Evolutionary conservation across 1,139 yeast species (phyloP), one percentile per base, ranked within the genome.

Genomic region (Wickerhamomyces sp.): DNA sequence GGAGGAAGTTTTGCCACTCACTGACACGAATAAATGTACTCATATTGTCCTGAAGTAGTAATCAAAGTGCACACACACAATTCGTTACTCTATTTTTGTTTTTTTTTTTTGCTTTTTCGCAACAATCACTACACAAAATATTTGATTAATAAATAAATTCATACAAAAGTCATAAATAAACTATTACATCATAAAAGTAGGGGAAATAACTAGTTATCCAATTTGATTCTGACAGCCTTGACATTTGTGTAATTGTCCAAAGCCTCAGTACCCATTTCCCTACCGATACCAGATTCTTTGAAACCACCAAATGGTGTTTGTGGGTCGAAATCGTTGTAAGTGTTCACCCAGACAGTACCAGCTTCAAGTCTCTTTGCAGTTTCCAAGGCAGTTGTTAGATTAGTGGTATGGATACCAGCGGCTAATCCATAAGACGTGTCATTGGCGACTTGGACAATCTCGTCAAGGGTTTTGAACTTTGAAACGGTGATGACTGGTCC

Each of bases 241-340:
- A 61, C 61, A 60, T 76, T 81, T 37, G 75, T 66, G 61, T 76
- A 76, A 61, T 71, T 72, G 41, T 72, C 77, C 57, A 76, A 66
- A 31, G 78, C 78, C 49, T 73, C 80, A 30, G 59, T 59, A 58
- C 82, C 81, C 80, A 76, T 72, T 62, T 76, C 83, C 66, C 81
- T 73, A 52, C 83, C 83, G 52, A 75, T 62, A 62, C 83, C 83
- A 35, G 79, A 72, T 56, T 75, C 71, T 49, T 73, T 72, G 63
- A 62, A 75, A 42, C 83, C 83, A 57, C 83, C 83, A 36, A 61
- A 61, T 46, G 66, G 65, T 35, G 58, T 59, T 32, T 42, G 60
- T 39, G 66, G 70, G 56, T 76, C 75, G 75, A 75, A 75, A 55
- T 75, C 81, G 54, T 76, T 76, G 61, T 74, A 75, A 39, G 82